Evolutionary conservation across 176 grass and related monocot species (phyloP).

Genomic region (Eleusine indica): DNA sequence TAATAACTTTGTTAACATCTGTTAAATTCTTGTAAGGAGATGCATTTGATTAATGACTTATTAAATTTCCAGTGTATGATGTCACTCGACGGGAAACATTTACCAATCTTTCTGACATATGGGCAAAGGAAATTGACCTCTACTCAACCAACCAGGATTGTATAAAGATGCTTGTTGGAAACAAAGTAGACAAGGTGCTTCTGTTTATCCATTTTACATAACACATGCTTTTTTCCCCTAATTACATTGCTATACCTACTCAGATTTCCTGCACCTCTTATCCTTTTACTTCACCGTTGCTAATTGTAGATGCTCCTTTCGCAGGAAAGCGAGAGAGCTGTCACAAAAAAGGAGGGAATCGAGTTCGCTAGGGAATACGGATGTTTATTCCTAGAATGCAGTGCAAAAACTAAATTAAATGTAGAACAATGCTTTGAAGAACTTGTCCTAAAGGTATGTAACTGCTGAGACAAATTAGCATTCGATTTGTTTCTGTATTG

Average conservation of each 20-base stretch:
- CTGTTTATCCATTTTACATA: not conserved
- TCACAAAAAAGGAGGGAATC: conserved; percentile 94
- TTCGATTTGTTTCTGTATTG: not conserved
- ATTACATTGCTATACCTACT: not conserved
- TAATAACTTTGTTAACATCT: not conserved
- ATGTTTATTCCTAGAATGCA: conserved; percentile 94
- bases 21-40: not conserved
- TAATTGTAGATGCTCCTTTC: conserved; percentile 29
- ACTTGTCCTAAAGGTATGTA: conserved; percentile 82
- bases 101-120: conserved; percentile 91
- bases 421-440: conserved; percentile 98
- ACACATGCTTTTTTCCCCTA: not conserved
- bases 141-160: conserved; percentile 99
- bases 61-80: conserved; percentile 76
- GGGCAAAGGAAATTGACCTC: conserved; percentile 98
- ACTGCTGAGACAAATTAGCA: not conserved
- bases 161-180: conserved; percentile 99
- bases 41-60: not conserved
- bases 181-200: conserved; percentile 97
- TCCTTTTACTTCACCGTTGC: not conserved
- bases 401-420: conserved; percentile 92
- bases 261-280: not conserved
- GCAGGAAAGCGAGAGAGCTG: conserved; percentile 97
- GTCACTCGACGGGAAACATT: conserved; percentile 94
- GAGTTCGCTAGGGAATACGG: conserved; percentile 95